Conservation (phyloP, 768 basidiomycete species). For the Lactarius pseudohatsudake region DNA sequence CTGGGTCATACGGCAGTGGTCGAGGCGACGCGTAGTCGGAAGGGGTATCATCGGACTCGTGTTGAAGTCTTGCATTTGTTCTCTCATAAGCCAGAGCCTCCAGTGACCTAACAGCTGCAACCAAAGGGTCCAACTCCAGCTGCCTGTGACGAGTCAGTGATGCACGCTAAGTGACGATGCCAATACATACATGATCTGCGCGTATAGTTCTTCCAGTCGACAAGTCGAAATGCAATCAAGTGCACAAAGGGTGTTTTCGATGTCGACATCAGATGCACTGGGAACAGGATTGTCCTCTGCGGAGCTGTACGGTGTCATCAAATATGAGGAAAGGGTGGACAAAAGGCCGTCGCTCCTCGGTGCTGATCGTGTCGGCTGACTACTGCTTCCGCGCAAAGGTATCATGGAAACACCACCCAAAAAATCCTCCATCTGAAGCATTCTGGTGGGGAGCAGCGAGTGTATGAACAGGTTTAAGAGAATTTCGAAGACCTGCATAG, state of each 20-base stretch:
- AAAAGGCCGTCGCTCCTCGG: constrained; percentile 83
- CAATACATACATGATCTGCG: constrained; percentile 76
- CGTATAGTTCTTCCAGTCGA: constrained; percentile 90
- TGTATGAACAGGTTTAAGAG: constrained; percentile 95
- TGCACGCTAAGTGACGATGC: constrained; percentile 3
- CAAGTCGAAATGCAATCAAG: constrained; percentile 96
- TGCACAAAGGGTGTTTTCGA: constrained; percentile 92
- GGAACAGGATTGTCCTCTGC: constrained; percentile 76
- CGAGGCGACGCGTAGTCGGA: constrained; percentile 40
- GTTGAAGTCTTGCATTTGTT: constrained; percentile 75
- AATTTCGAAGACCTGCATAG: constrained; percentile 90
- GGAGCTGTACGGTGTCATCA: constrained; percentile 89
- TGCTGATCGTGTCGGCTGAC: constrained; percentile 59
- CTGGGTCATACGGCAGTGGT: constrained; percentile 89
- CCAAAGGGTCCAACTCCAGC: constrained; percentile 73
- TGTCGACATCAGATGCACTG: constrained; percentile 85
- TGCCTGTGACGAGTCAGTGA: constrained; percentile 47
- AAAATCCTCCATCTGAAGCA: constrained; percentile 99
- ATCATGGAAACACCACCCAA: constrained; percentile 93
- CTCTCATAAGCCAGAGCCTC: constrained; percentile 89
- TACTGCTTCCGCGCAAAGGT: constrained; percentile 66
- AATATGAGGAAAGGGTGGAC: constrained; percentile 91
- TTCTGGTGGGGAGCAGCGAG: constrained; percentile 82
- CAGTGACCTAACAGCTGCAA: constrained; percentile 82
- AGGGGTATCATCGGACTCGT: constrained; percentile 60